Percentiles rank a stretch among this genome's conserved stretches.
Evolutionary conservation across 2,329 filamentous ascomycete species (phyloP).

Genomic region (Sarocladiaceae sp.): DNA sequence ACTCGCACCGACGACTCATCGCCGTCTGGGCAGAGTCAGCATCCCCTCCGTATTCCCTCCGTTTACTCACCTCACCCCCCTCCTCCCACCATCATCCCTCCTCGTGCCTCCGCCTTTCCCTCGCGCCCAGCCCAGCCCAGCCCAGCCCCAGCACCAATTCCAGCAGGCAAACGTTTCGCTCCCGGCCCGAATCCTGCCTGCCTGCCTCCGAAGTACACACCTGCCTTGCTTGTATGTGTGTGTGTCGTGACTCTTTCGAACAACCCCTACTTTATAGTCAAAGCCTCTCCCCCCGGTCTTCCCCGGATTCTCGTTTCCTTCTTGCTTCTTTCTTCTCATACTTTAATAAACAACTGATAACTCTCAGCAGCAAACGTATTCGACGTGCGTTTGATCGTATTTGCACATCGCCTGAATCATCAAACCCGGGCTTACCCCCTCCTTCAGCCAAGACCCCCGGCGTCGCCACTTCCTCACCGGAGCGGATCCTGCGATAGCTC

Average conservation of each 20-base stretch:
- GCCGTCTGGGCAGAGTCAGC: not conserved
- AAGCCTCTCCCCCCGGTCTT: not conserved
- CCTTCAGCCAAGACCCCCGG: not conserved
- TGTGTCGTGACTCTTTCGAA: not conserved
- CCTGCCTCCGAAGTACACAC: not conserved
- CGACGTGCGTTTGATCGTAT: no score
- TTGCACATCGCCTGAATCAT: not conserved
- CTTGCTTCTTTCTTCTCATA: not conserved
- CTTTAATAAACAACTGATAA: not conserved
- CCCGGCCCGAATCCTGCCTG: not conserved
- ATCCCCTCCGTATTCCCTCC: not conserved
- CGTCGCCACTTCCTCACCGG: slow-evolving; percentile 2
- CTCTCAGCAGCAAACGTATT: not conserved
- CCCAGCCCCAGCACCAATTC: not conserved
- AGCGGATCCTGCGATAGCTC: slow-evolving; percentile 6
- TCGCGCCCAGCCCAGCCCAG: slow-evolving; percentile 1
- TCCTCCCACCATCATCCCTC: not conserved
- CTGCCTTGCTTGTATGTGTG: not conserved
- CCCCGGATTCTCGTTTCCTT: slow-evolving; percentile 2
- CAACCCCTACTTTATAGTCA: not conserved
- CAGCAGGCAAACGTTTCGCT: not conserved
- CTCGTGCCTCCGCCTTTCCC: not conserved
- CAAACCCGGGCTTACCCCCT: not conserved
- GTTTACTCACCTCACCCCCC: not conserved
- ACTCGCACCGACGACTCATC: not conserved